These are phyloP conservation scores for Stachybotrys chartarum DNA, from an alignment of 2,329 filamentous ascomycete species.

Conservation along the genomic window DNA sequence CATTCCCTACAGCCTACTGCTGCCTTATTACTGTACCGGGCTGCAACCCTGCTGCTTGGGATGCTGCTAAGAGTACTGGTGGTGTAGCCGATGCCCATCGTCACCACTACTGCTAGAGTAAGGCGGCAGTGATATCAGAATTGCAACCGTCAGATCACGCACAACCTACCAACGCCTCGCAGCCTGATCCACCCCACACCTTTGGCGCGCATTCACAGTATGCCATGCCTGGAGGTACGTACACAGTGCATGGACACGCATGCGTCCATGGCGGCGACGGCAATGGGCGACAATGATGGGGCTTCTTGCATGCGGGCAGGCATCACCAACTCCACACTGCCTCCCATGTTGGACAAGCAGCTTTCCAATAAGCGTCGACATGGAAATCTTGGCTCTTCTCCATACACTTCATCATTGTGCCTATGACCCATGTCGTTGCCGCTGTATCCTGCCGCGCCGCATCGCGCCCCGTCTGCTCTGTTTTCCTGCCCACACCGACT, in stretches of 20 bases:
- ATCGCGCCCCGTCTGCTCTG: too few species aligned
- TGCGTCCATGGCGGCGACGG: too few species aligned
- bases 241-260: too few species aligned
- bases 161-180: too few species aligned
- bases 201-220: too few species aligned
- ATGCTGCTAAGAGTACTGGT: neutral
- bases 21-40: neutral
- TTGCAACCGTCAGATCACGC: neutral
- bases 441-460: neutral
- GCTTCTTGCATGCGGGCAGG: neutral
- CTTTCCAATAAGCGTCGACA: neutral
- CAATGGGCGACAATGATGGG: neutral
- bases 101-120: neutral
- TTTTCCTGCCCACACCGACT: neutral
- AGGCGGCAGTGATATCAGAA: neutral
- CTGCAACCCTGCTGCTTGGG: neutral
- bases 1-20: slow-evolving; percentile 1
- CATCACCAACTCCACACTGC: neutral
- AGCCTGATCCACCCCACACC: too few species aligned
- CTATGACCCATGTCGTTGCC: neutral
- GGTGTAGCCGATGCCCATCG: neutral
- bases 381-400: neutral
- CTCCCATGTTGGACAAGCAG: neutral
- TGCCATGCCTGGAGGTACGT: too few species aligned
- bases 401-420: neutral